phyloP scores from a whole-genome alignment of 495 filamentous ascomycete species.

The Penicillium soppii region DNA sequence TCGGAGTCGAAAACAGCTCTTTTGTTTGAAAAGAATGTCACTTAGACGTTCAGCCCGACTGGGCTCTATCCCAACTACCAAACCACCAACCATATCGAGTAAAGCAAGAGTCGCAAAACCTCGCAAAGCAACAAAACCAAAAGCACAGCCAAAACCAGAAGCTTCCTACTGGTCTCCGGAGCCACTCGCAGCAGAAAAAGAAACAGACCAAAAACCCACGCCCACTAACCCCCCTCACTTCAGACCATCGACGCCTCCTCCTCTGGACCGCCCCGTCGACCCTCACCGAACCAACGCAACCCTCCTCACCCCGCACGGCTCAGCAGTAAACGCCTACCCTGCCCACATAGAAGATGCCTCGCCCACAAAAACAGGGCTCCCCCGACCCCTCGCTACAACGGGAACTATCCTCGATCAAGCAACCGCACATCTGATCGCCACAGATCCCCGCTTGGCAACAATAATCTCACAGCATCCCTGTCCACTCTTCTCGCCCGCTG shows the following conservation, averaged over 20 bases:
- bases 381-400: slow-evolving; percentile 59
- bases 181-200: slow-evolving; percentile 5
- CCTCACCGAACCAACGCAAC: slow-evolving; percentile 71
- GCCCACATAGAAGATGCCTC: slow-evolving; percentile 48
- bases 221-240: slow-evolving; percentile 14
- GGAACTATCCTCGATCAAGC: slow-evolving; percentile 75
- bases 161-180: slow-evolving; percentile 27
- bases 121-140: slow-evolving; percentile 29
- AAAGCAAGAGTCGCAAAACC: slow-evolving; percentile 30
- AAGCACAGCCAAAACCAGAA: slow-evolving; percentile 6
- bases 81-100: slow-evolving; percentile 28
- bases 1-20: not conserved
- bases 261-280: slow-evolving; percentile 57
- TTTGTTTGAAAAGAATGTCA: slow-evolving; percentile 40
- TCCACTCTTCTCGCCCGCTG: slow-evolving; percentile 74
- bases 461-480: slow-evolving; percentile 78
- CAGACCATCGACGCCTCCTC: slow-evolving; percentile 41
- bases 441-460: slow-evolving; percentile 70
- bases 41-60: slow-evolving; percentile 59
- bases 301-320: slow-evolving; percentile 76
- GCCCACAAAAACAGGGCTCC: slow-evolving; percentile 55
- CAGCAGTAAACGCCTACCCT: slow-evolving; percentile 60
- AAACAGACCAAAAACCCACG: slow-evolving; percentile 13
- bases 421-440: slow-evolving; percentile 69
- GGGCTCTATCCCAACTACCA: slow-evolving; percentile 37